Percentiles rank a stretch among this genome's conserved stretches.
These are phyloP conservation scores for Linnemannia elongata DNA, from an alignment of 192 early-diverging fungal genomes.

Conservation along the genomic window DNA sequence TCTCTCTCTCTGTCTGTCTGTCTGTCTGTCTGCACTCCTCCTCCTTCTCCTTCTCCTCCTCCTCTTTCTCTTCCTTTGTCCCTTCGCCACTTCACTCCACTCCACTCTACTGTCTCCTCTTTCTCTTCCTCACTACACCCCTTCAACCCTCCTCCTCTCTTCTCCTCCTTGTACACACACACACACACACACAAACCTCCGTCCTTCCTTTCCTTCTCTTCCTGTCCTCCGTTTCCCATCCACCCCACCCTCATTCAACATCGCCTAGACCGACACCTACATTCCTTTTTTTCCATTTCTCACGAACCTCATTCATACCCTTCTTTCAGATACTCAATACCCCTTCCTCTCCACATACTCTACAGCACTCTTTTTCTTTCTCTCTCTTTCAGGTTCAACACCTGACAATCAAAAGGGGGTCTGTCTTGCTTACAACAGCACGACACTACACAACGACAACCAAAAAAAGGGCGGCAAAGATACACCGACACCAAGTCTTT, in stretches of 20 bases:
- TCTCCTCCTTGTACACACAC: background rate
- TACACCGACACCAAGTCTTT: background rate
- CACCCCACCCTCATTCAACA: background rate
- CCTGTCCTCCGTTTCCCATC: background rate
- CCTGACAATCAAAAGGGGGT: background rate
- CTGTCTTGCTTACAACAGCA: background rate
- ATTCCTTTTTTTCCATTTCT: background rate
- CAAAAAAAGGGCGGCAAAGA: conserved; percentile 3
- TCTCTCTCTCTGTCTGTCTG: background rate
- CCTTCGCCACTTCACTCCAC: background rate
- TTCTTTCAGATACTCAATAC: background rate
- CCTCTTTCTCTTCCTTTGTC: background rate
- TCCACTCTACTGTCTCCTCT: conserved; percentile 9
- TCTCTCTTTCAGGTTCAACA: background rate
- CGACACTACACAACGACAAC: background rate
- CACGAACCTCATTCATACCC: background rate
- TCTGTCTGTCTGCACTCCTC: background rate
- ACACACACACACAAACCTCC: background rate
- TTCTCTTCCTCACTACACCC: background rate
- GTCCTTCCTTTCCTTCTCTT: background rate
- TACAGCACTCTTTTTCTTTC: background rate
- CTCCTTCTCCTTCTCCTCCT: background rate
- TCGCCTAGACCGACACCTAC: background rate
- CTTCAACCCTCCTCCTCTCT: background rate
- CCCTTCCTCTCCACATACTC: background rate